A percentile compares a stretch with the other conserved stretches of the same genome.
phyloP scores from a whole-genome alignment of 139 green algal species.

The Chlorella ohadii region DNA sequence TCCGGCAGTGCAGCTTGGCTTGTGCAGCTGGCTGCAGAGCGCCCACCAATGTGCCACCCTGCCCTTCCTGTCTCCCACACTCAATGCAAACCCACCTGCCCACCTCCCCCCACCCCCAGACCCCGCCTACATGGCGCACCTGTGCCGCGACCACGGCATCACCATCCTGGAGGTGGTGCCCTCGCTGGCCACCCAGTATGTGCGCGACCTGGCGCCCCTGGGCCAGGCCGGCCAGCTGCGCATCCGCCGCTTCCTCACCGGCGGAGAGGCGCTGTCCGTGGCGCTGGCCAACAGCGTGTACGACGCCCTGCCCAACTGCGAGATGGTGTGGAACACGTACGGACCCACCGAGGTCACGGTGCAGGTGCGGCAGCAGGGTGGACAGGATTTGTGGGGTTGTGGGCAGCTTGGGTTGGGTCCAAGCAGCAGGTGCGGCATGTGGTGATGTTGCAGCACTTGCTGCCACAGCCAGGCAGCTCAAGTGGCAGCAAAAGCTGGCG shows the following conservation, averaged over 20 bases:
- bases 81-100: no score
- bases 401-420: no score
- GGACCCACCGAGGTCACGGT: slow-evolving; percentile 56
- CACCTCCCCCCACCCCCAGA: slow-evolving; percentile 2
- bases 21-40: not conserved
- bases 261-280: slow-evolving; percentile 11
- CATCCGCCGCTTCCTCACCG: slow-evolving; percentile 1
- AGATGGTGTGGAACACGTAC: slow-evolving; percentile 45
- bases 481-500: no score
- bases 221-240: not conserved
- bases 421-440: no score
- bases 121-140: slow-evolving; percentile 16
- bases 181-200: slow-evolving; percentile 4
- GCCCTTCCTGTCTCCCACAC: not conserved
- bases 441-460: no score
- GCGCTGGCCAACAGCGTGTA: slow-evolving; percentile 7
- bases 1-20: no score
- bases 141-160: slow-evolving; percentile 24
- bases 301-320: not conserved
- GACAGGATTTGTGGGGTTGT: no score
- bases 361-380: not conserved
- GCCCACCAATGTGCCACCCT: not conserved
- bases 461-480: no score
- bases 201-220: not conserved
- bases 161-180: slow-evolving; percentile 31